Percentiles rank a stretch among this genome's conserved stretches.
Evolutionary conservation across 1,139 yeast genomes (phyloP).

Genomic region (Kodamaea alishanica): DNA sequence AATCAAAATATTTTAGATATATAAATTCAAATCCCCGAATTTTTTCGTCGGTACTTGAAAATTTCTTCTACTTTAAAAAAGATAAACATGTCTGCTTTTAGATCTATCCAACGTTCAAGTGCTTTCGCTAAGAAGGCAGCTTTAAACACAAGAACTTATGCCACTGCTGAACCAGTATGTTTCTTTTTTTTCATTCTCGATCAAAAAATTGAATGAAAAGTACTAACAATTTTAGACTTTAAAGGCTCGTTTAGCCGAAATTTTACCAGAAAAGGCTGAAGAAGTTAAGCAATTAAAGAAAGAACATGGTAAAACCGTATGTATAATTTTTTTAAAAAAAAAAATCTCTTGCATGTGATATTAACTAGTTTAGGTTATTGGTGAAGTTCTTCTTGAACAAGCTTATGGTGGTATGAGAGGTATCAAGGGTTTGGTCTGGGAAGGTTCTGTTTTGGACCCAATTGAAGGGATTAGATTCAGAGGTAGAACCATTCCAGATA

Average conservation of each 20-base stretch:
- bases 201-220: not conserved
- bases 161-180: conserved; percentile 56
- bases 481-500: conserved; percentile 95
- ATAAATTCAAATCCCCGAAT: conserved; percentile 11
- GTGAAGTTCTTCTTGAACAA: conserved; percentile 91
- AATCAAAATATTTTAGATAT: conserved; percentile 10
- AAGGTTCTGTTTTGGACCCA: conserved; percentile 97
- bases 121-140: conserved; percentile 36
- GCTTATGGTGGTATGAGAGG: conserved; percentile 99
- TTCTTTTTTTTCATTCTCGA: not conserved
- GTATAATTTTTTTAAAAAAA: conserved; percentile 17
- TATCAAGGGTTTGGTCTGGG: conserved; percentile 97
- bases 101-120: conserved; percentile 38
- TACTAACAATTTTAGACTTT: conserved; percentile 44
- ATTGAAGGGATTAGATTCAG: conserved; percentile 98
- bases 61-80: conserved; percentile 5
- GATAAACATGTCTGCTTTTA: conserved; percentile 34
- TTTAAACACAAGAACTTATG: conserved; percentile 39
- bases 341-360: conserved; percentile 2
- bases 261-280: conserved; percentile 88
- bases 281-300: conserved; percentile 86
- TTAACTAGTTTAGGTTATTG: conserved; percentile 52
- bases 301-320: conserved; percentile 80
- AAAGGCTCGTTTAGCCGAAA: conserved; percentile 90
- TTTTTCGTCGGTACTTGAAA: conserved; percentile 4